Percentiles rank a stretch among this genome's conserved stretches.
These are phyloP conservation scores for Acer yangbiense DNA, from an alignment of 345 rosid species.

Conservation along the genomic window DNA sequence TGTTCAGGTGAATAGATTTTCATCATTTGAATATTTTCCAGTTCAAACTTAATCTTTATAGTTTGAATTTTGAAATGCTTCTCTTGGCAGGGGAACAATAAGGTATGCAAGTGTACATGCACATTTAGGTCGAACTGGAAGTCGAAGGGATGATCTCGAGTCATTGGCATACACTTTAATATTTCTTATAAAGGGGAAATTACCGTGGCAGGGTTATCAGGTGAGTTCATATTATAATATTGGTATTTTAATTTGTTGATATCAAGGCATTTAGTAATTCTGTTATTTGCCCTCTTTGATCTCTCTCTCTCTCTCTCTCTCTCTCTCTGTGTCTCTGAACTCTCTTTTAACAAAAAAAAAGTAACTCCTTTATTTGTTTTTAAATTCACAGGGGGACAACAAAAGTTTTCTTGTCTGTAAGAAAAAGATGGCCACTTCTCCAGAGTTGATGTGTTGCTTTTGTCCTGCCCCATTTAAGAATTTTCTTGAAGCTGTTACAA, in stretches of 20 bases:
- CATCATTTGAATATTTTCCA: neutral
- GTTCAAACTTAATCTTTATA: neutral
- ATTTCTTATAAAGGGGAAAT: slow-evolving; percentile 86
- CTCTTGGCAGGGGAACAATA: slow-evolving; percentile 79
- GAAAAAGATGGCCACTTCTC: slow-evolving; percentile 90
- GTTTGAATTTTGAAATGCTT: slow-evolving; percentile 23
- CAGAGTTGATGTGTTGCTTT: slow-evolving; percentile 86
- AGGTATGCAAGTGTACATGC: slow-evolving; percentile 98
- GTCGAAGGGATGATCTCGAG: slow-evolving; percentile 94
- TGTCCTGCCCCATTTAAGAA: slow-evolving; percentile 84
- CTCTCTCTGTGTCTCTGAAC: too few species aligned
- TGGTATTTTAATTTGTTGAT: slow-evolving; percentile 6
- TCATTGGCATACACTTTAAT: slow-evolving; percentile 93
- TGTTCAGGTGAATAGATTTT: slow-evolving; percentile 62
- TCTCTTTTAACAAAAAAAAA: neutral
- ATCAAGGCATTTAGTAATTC: neutral
- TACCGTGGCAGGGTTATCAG: slow-evolving; percentile 99
- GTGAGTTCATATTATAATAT: slow-evolving; percentile 32
- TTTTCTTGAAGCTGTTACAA: slow-evolving; percentile 87
- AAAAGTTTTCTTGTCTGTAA: slow-evolving; percentile 95
- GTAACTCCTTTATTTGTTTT: slow-evolving; percentile 17
- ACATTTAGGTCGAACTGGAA: slow-evolving; percentile 91
- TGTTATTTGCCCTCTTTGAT: neutral
- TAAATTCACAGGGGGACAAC: slow-evolving; percentile 75
- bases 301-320: neutral